phyloP scores from a whole-genome alignment of 495 filamentous ascomycete species.

The Penicillium dipodomyicola region DNA sequence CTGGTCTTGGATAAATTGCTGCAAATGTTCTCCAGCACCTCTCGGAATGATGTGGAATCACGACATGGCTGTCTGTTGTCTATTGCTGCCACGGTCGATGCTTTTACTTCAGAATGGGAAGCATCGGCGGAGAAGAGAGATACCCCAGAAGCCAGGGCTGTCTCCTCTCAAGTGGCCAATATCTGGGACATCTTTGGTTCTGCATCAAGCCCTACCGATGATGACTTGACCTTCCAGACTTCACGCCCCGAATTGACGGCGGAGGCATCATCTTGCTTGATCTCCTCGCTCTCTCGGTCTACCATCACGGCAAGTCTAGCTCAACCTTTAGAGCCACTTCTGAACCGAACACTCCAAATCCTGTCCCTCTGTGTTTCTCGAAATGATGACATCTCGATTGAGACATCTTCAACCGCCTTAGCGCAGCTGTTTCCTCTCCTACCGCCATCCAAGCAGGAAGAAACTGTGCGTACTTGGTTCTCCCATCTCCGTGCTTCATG shows the following conservation, averaged over 20 bases:
- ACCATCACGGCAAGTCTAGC: conserved; percentile 8
- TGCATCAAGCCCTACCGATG: conserved; percentile 35
- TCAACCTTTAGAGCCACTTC: conserved; percentile 20
- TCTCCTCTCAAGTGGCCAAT: conserved; percentile 25
- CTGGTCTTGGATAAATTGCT: conserved; percentile 42
- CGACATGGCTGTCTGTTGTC: conserved; percentile 67
- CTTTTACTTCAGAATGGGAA: conserved; percentile 25
- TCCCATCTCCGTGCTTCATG: conserved; percentile 37
- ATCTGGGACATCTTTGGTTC: conserved; percentile 45
- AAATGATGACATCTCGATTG: conserved; percentile 48
- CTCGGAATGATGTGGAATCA: conserved; percentile 61
- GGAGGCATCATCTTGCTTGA: conserved; percentile 59
- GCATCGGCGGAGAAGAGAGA: conserved; percentile 11
- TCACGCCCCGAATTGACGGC: conserved; percentile 69
- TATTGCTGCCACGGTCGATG: conserved; percentile 47
- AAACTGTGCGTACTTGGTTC: conserved; percentile 39
- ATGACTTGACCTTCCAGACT: conserved; percentile 46
- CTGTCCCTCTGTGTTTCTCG: conserved; percentile 45
- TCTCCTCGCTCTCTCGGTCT: conserved; percentile 40
- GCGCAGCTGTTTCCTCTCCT: conserved; percentile 44
- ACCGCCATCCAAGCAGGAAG: conserved; percentile 29
- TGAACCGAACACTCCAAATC: conserved; percentile 41
- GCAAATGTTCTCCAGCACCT: conserved; percentile 45
- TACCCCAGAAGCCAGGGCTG: conserved; percentile 18
- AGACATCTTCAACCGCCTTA: conserved; percentile 46